These are phyloP conservation scores for Talaromyces sp. DNA, from an alignment of 2,329 filamentous ascomycete species.

Conservation along the genomic window DNA sequence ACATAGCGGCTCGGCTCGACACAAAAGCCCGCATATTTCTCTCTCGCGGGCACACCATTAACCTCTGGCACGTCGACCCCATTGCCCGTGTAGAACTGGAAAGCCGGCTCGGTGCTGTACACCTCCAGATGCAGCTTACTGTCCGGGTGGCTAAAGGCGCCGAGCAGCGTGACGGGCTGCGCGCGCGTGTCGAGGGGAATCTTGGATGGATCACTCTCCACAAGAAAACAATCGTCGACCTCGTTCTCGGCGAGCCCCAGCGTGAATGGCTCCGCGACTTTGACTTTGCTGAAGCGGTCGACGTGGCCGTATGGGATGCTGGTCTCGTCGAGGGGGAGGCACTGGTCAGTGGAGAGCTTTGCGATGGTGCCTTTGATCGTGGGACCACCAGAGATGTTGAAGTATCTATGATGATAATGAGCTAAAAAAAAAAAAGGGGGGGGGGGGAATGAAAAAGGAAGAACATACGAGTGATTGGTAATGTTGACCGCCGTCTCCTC, in stretches of 20 bases:
- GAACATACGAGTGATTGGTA: conserved; percentile 82
- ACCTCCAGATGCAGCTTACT: conserved; percentile 80
- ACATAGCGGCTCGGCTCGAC: conserved; percentile 89
- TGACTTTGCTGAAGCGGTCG: conserved; percentile 59
- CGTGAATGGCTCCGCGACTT: conserved; percentile 63
- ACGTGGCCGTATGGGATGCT: conserved; percentile 72
- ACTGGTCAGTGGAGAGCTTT: conserved; percentile 54
- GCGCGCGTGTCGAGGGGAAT: conserved; percentile 64
- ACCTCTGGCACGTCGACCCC: conserved; percentile 70
- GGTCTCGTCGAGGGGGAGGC: conserved; percentile 68
- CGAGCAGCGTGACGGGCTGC: conserved; percentile 61
- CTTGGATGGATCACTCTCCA: conserved; percentile 58
- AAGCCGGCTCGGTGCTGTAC: conserved; percentile 85
- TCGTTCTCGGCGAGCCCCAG: conserved; percentile 67
- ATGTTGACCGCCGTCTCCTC: conserved; percentile 91
- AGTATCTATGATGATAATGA: conserved; percentile 47
- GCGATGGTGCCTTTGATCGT: conserved; percentile 61
- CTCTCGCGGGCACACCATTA: conserved; percentile 58
- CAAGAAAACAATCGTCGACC: conserved; percentile 87
- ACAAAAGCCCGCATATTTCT: conserved; percentile 73
- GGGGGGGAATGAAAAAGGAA: not conserved
- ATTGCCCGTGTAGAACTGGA: conserved; percentile 94
- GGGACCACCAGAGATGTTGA: conserved; percentile 59
- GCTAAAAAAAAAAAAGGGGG: too few relatives aligned
- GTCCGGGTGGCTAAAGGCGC: conserved; percentile 67